Evolutionary conservation across 2,329 filamentous ascomycete genomes (phyloP).

Genomic region (Lasiodiplodia hormozganensis): DNA sequence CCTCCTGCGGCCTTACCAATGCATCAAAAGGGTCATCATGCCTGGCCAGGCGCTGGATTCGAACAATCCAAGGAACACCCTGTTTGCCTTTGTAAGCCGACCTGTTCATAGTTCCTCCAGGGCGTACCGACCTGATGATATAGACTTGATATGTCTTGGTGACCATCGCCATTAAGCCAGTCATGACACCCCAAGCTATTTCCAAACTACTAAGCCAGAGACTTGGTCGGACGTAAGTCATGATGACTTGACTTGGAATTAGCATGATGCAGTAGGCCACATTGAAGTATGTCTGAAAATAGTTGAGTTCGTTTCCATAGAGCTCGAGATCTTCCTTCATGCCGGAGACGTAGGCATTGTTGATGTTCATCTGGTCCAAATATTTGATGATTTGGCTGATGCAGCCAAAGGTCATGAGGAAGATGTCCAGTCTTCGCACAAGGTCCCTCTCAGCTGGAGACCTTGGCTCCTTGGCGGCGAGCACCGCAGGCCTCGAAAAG

Average conservation of each 20-base stretch:
- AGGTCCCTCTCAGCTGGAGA: neutral
- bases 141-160: neutral
- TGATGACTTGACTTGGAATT: constrained; percentile 38
- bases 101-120: rapidly evolving
- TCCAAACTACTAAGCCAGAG: constrained; percentile 51
- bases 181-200: constrained; percentile 49
- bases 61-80: constrained; percentile 46
- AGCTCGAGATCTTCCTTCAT: constrained; percentile 42
- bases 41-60: constrained; percentile 46
- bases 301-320: constrained; percentile 40
- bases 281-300: constrained; percentile 39
- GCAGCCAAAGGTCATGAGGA: constrained; percentile 24
- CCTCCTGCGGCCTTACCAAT: neutral
- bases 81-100: constrained; percentile 38
- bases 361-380: constrained; percentile 34
- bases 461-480: neutral
- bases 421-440: constrained; percentile 20
- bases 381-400: constrained; percentile 42
- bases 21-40: constrained; percentile 37
- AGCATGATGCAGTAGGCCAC: constrained; percentile 40
- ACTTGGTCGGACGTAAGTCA: constrained; percentile 35
- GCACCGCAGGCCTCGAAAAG: neutral
- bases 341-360: constrained; percentile 41
- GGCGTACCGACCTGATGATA: neutral
- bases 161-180: constrained; percentile 42